These are phyloP conservation scores for Eucalyptus regnans DNA, from an alignment of 345 rosid species.

Conservation along the genomic window DNA sequence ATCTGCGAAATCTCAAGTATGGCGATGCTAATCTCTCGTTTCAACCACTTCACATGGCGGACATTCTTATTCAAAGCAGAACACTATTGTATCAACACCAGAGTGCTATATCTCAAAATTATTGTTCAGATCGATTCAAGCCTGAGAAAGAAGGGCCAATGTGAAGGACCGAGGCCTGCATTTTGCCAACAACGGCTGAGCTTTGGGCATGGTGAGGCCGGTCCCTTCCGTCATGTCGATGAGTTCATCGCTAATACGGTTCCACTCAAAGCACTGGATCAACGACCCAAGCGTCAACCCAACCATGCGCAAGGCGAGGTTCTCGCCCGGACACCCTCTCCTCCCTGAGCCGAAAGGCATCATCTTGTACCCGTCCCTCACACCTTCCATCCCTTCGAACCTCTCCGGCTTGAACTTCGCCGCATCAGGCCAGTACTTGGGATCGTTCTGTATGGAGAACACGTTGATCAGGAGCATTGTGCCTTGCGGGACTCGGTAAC, in stretches of 20 bases:
- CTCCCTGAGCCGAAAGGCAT: conserved; percentile 37
- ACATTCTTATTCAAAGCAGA: background rate
- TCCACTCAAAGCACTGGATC: conserved; percentile 27
- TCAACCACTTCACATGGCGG: background rate
- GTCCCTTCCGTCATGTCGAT: conserved; percentile 21
- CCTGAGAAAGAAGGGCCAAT: background rate
- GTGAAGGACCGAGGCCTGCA: conserved; percentile 11
- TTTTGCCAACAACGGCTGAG: conserved; percentile 12
- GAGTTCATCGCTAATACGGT: background rate
- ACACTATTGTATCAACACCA: background rate
- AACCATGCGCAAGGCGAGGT: conserved; percentile 7
- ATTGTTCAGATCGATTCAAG: background rate
- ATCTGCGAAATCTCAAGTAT: background rate
- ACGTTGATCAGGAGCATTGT: conserved; percentile 22
- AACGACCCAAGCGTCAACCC: conserved; percentile 10
- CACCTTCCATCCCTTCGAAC: conserved; percentile 9
- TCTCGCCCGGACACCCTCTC: conserved; percentile 32
- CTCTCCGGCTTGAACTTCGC: conserved; percentile 26
- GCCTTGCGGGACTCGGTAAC: conserved; percentile 15
- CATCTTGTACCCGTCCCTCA: conserved; percentile 9
- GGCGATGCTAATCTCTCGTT: no score
- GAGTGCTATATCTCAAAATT: background rate
- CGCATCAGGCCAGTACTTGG: conserved; percentile 20
- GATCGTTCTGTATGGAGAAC: conserved; percentile 33
- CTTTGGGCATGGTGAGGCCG: conserved; percentile 16